Evolutionary conservation across 23 red algal species (phyloP).

Genomic region (Pyropia yezoensis): DNA sequence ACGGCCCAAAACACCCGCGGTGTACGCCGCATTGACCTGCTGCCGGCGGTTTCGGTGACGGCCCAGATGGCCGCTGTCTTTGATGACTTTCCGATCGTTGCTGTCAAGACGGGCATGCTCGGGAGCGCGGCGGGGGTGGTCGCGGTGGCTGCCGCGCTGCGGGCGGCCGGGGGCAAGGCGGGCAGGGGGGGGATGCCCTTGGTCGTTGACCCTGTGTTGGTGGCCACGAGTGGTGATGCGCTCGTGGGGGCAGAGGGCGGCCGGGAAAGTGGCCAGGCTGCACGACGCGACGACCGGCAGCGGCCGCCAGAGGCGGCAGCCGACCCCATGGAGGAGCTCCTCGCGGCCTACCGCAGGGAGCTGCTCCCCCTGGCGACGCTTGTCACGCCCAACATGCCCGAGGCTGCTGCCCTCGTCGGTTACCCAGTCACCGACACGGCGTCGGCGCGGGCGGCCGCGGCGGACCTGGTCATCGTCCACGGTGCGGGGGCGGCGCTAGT

Average conservation of each 20-base stretch:
- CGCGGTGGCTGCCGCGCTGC: slow-evolving; percentile 20
- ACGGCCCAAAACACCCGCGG: slow-evolving; percentile 94
- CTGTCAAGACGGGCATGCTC: slow-evolving; percentile 97
- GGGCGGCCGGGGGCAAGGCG: neutral
- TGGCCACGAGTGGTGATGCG: slow-evolving; percentile 52
- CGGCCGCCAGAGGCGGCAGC: no score
- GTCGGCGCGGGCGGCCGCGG: slow-evolving; percentile 18
- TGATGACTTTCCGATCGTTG: slow-evolving; percentile 45
- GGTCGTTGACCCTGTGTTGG: slow-evolving; percentile 85
- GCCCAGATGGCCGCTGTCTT: slow-evolving; percentile 72
- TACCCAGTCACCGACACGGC: slow-evolving; percentile 1
- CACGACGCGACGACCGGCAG: no score
- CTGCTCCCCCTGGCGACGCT: slow-evolving; percentile 66
- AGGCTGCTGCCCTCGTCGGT: slow-evolving; percentile 49
- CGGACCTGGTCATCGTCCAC: slow-evolving; percentile 13
- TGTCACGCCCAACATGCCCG: slow-evolving; percentile 88
- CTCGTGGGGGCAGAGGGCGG: slow-evolving; percentile 8
- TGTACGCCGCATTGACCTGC: slow-evolving; percentile 57
- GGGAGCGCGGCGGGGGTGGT: slow-evolving; percentile 28
- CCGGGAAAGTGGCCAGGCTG: neutral
- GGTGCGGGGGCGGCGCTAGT: slow-evolving; percentile 62
- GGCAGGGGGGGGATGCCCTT: neutral
- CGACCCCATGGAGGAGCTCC: neutral
- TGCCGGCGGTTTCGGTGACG: slow-evolving; percentile 30
- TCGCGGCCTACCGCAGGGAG: slow-evolving; percentile 28